phyloP scores from a whole-genome alignment of 164 flowering plant species.

The Paratinospora sagittata region DNA sequence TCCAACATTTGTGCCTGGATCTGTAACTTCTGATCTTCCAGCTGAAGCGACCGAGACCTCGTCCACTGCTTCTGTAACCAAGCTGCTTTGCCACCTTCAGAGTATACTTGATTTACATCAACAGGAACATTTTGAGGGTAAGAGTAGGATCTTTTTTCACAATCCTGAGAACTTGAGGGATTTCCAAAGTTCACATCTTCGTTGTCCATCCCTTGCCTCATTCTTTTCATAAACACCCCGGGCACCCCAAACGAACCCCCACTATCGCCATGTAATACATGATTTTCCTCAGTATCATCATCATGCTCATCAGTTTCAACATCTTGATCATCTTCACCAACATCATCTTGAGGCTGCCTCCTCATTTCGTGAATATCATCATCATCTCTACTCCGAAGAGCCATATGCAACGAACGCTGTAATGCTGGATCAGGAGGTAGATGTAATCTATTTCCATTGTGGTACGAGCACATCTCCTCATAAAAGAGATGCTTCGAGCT shows the following conservation, averaged over 20 bases:
- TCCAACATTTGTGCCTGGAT: constrained; percentile 57
- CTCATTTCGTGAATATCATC: constrained; percentile 39
- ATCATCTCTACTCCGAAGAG: constrained; percentile 53
- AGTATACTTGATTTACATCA: constrained; percentile 35
- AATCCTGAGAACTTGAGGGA: constrained; percentile 29
- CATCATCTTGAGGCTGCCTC: constrained; percentile 40
- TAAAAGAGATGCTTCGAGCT: constrained; percentile 77
- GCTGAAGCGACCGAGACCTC: constrained; percentile 35
- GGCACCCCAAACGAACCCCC: constrained; percentile 21
- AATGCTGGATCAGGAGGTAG: constrained; percentile 60
- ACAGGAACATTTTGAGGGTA: constrained; percentile 26
- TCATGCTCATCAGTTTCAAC: constrained; percentile 41
- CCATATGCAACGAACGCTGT: constrained; percentile 51
- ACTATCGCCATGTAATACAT: constrained; percentile 27
- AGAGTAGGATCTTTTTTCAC: constrained; percentile 23
- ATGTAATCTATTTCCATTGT: constrained; percentile 64
- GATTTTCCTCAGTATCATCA: constrained; percentile 44
- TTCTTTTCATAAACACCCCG: constrained; percentile 36
- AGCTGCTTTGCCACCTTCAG: constrained; percentile 35
- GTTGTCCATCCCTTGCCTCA: constrained; percentile 31
- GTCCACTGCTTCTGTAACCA: constrained; percentile 42
- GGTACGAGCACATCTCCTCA: constrained; percentile 85
- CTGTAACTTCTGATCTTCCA: constrained; percentile 60
- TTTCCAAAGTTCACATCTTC: constrained; percentile 32
- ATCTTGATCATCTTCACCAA: constrained; percentile 52